Conservation (phyloP, 2,329 filamentous ascomycete genomes). For the Fusarium redolens region DNA sequence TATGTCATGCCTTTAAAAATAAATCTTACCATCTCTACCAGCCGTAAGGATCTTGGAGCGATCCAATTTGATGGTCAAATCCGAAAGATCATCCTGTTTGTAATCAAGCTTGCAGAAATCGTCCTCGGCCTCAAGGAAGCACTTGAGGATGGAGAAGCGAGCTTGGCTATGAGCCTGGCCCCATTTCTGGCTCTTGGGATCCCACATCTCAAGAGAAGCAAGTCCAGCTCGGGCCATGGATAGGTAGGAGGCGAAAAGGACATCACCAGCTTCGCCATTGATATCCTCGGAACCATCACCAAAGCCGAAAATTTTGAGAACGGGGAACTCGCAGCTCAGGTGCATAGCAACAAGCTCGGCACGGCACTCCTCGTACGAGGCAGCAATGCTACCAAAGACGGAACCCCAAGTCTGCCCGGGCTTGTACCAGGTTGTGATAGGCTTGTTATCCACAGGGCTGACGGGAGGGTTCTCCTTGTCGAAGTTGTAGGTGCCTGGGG, state of each 20-base stretch:
- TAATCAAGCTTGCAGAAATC: conserved; percentile 88
- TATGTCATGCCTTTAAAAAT: not conserved
- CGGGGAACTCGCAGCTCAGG: conserved; percentile 86
- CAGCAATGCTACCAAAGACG: conserved; percentile 88
- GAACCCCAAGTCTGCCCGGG: conserved; percentile 95
- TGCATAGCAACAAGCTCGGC: conserved; percentile 96
- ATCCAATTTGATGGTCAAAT: conserved; percentile 85
- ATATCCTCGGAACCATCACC: conserved; percentile 81
- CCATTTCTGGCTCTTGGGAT: conserved; percentile 91
- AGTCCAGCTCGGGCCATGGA: conserved; percentile 95
- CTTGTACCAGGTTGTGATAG: conserved; percentile 87
- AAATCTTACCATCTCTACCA: conserved; percentile 72
- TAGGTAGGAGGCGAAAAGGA: conserved; percentile 89
- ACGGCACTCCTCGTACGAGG: conserved; percentile 92
- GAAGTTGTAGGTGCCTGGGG: conserved; percentile 87
- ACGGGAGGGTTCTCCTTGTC: conserved; percentile 83
- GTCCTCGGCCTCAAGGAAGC: conserved; percentile 85
- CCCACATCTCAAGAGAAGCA: conserved; percentile 91
- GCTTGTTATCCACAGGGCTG: conserved; percentile 81
- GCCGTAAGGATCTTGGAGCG: conserved; percentile 86
- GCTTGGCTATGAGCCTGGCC: conserved; percentile 93
- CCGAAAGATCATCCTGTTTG: conserved; percentile 77
- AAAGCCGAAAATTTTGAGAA: conserved; percentile 91
- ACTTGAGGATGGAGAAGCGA: conserved; percentile 86
- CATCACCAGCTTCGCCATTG: conserved; percentile 80